A percentile compares a stretch with the other conserved stretches of the same genome.
phyloP scores from a whole-genome alignment of 768 basidiomycete genomes.

The Lentinula lateritia region DNA sequence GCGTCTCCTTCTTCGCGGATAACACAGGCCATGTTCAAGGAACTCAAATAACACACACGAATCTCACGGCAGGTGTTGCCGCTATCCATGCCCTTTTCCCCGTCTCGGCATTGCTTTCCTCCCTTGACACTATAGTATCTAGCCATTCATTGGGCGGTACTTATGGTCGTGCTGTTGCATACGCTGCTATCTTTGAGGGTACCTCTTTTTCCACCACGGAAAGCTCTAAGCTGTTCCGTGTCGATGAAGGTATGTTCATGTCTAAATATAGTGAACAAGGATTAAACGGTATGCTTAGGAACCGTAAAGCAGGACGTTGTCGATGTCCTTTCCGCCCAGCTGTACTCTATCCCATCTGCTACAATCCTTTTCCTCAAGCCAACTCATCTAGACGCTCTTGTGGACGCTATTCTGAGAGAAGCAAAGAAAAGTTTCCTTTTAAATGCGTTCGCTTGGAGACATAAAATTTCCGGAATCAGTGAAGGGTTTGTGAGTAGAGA shows the following conservation, averaged over 20 bases:
- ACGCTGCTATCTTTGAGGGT: slow-evolving; percentile 72
- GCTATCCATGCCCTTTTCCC: slow-evolving; percentile 75
- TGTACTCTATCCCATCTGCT: slow-evolving; percentile 62
- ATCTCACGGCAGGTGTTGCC: slow-evolving; percentile 86
- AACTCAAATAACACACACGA: slow-evolving; percentile 73
- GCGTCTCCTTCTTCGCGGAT: slow-evolving; percentile 58
- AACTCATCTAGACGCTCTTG: slow-evolving; percentile 51
- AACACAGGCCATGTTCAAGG: slow-evolving; percentile 50
- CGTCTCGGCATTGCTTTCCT: slow-evolving; percentile 56
- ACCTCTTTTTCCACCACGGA: slow-evolving; percentile 64
- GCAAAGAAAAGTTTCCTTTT: slow-evolving; percentile 51
- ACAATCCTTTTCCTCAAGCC: slow-evolving; percentile 76
- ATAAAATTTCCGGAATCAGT: slow-evolving; percentile 62
- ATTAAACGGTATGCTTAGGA: slow-evolving; percentile 10
- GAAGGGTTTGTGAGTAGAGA: slow-evolving; percentile 77
- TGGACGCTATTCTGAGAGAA: slow-evolving; percentile 44
- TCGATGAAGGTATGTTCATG: slow-evolving; percentile 33
- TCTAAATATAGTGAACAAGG: slow-evolving; percentile 3
- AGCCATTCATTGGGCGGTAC: slow-evolving; percentile 68
- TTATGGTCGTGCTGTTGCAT: slow-evolving; percentile 76
- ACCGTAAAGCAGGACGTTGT: slow-evolving; percentile 26
- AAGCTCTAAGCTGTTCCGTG: slow-evolving; percentile 46
- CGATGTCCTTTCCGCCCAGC: slow-evolving; percentile 42
- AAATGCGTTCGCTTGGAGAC: slow-evolving; percentile 66
- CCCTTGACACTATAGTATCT: slow-evolving; percentile 75